Evolutionary conservation across 2,329 filamentous ascomycete species (phyloP).

Genomic region (Aspergillus sp.): DNA sequence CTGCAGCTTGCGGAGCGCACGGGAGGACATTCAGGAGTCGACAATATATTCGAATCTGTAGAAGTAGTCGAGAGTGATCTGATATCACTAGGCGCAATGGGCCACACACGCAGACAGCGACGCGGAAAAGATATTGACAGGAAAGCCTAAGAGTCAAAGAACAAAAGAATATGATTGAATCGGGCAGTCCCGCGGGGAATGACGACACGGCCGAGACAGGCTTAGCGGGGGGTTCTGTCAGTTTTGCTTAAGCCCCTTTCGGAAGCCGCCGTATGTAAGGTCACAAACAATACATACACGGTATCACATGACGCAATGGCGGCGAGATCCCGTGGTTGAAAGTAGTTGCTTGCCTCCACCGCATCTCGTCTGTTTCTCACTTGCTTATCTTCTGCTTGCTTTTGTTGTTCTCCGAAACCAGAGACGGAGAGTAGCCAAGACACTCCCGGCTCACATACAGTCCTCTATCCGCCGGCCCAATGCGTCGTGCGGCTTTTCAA

Average conservation of each 20-base stretch:
- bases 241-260: too few relatives aligned
- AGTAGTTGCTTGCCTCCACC: background rate
- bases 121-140: too few relatives aligned
- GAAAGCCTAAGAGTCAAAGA: background rate
- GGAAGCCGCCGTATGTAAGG: background rate
- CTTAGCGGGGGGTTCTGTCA: constrained; percentile 24
- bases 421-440: constrained; percentile 11
- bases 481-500: constrained; percentile 52
- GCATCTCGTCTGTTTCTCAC: background rate
- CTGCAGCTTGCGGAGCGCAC: constrained; percentile 66
- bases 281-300: background rate
- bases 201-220: constrained; percentile 33
- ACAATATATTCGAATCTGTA: background rate
- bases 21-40: constrained; percentile 59
- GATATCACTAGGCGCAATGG: background rate
- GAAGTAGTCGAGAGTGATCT: background rate
- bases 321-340: background rate
- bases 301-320: constrained; percentile 11
- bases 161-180: constrained; percentile 4
- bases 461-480: constrained; percentile 32
- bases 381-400: background rate
- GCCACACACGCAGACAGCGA: too few relatives aligned
- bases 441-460: constrained; percentile 11
- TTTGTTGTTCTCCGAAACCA: constrained; percentile 9
- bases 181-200: constrained; percentile 32